phyloP scores from a whole-genome alignment of 2,329 filamentous ascomycete genomes.

The Whalleya microplaca region DNA sequence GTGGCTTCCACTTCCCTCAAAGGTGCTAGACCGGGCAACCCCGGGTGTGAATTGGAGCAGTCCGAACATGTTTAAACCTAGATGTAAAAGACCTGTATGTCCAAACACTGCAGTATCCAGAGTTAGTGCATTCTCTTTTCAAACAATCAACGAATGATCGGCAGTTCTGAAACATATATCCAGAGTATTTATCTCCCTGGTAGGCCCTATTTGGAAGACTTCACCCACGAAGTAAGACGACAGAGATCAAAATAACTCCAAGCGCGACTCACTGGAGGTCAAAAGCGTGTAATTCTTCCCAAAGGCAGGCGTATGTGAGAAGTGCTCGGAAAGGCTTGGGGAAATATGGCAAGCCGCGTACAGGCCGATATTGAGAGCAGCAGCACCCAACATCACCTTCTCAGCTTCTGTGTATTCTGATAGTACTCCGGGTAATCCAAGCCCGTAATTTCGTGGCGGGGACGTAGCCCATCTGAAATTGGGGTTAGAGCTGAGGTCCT shows the following conservation, averaged over 20 bases:
- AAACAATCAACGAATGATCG: not conserved
- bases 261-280: conserved; percentile 14
- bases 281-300: conserved; percentile 31
- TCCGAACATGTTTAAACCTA: conserved; percentile 28
- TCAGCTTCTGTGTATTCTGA: conserved; percentile 12
- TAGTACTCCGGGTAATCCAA: conserved; percentile 5
- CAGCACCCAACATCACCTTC: conserved; percentile 14
- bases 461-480: not conserved
- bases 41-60: conserved; percentile 20
- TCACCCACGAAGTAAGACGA: no score
- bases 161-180: no score
- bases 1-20: conserved; percentile 28
- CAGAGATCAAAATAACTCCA: no score
- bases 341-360: conserved; percentile 7
- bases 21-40: conserved; percentile 14
- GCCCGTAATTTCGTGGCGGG: not conserved
- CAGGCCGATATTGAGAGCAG: conserved; percentile 20
- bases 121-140: not conserved
- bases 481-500: conserved; percentile 1
- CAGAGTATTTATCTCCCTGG: no score
- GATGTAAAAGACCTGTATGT: conserved; percentile 25
- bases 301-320: conserved; percentile 22
- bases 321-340: conserved; percentile 2
- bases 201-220: no score
- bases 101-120: conserved; percentile 22